A percentile compares a stretch with the other conserved stretches of the same genome.
Conservation (phyloP, 345 rosid genomes). For the Eutrema heterophyllum region DNA sequence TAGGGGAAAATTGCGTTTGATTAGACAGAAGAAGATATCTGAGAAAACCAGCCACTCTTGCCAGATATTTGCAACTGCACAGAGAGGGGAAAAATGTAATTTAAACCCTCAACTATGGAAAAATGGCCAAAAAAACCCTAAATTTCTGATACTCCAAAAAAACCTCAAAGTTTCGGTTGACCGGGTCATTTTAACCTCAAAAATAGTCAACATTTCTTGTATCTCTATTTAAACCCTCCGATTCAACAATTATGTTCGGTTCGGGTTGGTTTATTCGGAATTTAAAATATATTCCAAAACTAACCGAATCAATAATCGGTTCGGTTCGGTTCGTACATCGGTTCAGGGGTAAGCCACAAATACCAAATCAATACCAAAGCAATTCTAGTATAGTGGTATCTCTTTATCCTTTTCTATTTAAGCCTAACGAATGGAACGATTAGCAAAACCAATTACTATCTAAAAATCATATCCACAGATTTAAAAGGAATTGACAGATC, state of each 20-base stretch:
- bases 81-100: background rate
- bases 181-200: too few relatives aligned
- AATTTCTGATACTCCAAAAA: too few relatives aligned
- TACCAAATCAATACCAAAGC: conserved; percentile 25
- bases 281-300: too few relatives aligned
- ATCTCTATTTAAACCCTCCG: too few relatives aligned
- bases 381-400: conserved; percentile 6
- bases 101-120: too few relatives aligned
- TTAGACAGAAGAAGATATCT: conserved; percentile 76
- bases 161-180: too few relatives aligned
- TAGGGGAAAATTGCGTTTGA: conserved; percentile 31
- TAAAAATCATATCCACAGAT: background rate
- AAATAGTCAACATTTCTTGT: too few relatives aligned
- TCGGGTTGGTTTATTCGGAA: too few relatives aligned
- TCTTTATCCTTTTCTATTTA: background rate
- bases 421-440: background rate
- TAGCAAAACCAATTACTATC: background rate
- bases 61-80: conserved; percentile 93
- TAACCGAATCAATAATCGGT: too few relatives aligned
- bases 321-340: too few relatives aligned
- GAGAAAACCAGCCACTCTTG: conserved; percentile 99
- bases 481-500: background rate
- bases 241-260: too few relatives aligned
- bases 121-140: too few relatives aligned
- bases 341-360: background rate